Conservation (phyloP, 768 basidiomycete species). For the Mycena chlorophos region DNA sequence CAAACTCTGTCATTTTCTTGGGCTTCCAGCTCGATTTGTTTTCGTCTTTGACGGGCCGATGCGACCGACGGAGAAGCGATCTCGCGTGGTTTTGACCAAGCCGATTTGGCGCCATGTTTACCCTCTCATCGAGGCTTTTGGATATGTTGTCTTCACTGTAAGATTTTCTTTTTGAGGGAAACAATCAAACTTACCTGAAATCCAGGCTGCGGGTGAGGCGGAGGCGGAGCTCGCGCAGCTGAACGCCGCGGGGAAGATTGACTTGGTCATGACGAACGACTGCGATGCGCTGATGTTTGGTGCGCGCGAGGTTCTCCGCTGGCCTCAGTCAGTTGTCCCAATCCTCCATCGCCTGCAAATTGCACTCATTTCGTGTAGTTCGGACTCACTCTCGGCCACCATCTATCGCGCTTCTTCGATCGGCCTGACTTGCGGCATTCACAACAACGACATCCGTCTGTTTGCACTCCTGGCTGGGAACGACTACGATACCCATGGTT, state of each 20-base stretch:
- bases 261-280: conserved; percentile 41
- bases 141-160: neutral
- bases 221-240: conserved; percentile 13
- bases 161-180: neutral
- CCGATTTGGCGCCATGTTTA: neutral
- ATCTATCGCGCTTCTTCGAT: neutral
- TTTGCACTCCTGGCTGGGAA: neutral
- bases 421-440: neutral
- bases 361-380: too few species aligned
- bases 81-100: neutral
- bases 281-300: conserved; percentile 41
- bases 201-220: conserved; percentile 9
- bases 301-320: conserved; percentile 26
- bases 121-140: neutral
- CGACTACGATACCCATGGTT: neutral
- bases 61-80: conserved; percentile 4
- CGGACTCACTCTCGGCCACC: neutral
- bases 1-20: neutral
- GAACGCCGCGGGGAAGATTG: conserved; percentile 30
- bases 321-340: neutral
- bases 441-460: neutral
- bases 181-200: neutral
- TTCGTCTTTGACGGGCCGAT: conserved; percentile 9
- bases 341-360: neutral
- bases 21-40: neutral